A percentile compares a stretch with the other conserved stretches of the same genome.
phyloP scores from a whole-genome alignment of 768 basidiomycete genomes.

The Trichaptum fuscoviolaceum region DNA sequence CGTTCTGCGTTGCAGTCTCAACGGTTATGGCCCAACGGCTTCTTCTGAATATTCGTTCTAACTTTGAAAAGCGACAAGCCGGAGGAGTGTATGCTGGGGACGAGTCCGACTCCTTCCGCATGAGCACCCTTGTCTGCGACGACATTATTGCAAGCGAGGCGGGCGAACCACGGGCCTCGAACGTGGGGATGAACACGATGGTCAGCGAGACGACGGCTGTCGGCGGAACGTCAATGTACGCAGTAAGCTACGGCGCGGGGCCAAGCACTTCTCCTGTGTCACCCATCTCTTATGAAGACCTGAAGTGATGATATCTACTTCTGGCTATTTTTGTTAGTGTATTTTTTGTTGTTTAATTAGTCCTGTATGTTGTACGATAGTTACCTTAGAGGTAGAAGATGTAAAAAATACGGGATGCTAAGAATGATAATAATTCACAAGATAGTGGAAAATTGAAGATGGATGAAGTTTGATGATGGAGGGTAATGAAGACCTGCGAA shows the following conservation, averaged over 20 bases:
- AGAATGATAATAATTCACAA: too few species aligned
- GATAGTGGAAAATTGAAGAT: too few species aligned
- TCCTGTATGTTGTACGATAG: not conserved
- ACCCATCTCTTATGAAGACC: not conserved
- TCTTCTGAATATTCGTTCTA: conserved; percentile 45
- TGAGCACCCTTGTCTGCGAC: not conserved
- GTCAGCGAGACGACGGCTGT: not conserved
- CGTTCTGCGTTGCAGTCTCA: conserved; percentile 55
- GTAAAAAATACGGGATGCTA: not conserved
- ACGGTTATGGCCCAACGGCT: conserved; percentile 52
- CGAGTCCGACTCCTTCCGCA: not conserved
- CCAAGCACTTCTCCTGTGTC: not conserved
- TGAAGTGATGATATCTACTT: not conserved
- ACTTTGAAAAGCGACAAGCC: not conserved
- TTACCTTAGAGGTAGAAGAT: not conserved
- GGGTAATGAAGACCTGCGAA: too few species aligned
- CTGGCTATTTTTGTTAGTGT: not conserved
- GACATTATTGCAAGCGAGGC: not conserved
- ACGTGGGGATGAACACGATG: not conserved
- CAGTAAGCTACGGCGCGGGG: not conserved
- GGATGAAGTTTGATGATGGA: too few species aligned
- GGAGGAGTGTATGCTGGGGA: not conserved
- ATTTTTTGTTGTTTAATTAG: not conserved
- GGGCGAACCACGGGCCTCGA: not conserved
- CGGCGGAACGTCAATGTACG: not conserved